Base-by-base conservation (phyloP, 2,329 filamentous ascomycete species). In the Claviceps humidiphila region DNA sequence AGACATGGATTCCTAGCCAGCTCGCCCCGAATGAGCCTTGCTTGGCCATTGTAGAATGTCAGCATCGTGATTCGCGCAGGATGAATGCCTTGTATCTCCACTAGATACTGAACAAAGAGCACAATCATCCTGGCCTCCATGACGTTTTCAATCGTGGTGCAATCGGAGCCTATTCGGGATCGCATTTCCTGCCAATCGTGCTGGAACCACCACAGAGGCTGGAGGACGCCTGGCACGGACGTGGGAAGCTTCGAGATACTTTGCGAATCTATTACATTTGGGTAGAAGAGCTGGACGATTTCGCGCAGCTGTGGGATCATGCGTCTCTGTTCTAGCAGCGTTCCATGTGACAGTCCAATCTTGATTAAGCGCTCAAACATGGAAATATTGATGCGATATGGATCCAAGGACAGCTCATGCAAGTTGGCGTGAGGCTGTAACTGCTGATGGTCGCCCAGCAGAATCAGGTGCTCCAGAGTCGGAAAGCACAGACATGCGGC, bases 41-140 rank as follows among this genome's bases (percentile, higher is more conserved):
- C 76, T 62, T 96, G 90, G 0, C 87, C 89, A 44, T 87, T 88
- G 71, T 95, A 96, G 62, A 93, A 95, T 0, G 89, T 91, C 49
- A 96, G 67, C 3, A 95, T 71, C 0, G 89, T 95, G 52, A 95
- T 89, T 5, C 83, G 73, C 0, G 68, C 63, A 0, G 76, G 63
- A 0, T 69, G 59, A 1, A 84, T 68, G 0, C 83, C 83, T 54
- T 80, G 69, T 1, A 39, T 9, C 7, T 84, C 16, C 22, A 84
- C 64, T 0, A 96, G 77, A 60, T 95, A 86, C 26, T 78, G 70
- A 57, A 83, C 82, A 57, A 95, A 86, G 0, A 74, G 75, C 0
- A 82, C 77, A 34, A 95, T 73, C 83, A 95, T 91, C 1, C 78
- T 70, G 0, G 87, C 87, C 62, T 96, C 90, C 2, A 74, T 66